These are phyloP conservation scores for Cylindrotheca closterium DNA, from an alignment of 108 stramenopile genomes.

Conservation along the genomic window DNA sequence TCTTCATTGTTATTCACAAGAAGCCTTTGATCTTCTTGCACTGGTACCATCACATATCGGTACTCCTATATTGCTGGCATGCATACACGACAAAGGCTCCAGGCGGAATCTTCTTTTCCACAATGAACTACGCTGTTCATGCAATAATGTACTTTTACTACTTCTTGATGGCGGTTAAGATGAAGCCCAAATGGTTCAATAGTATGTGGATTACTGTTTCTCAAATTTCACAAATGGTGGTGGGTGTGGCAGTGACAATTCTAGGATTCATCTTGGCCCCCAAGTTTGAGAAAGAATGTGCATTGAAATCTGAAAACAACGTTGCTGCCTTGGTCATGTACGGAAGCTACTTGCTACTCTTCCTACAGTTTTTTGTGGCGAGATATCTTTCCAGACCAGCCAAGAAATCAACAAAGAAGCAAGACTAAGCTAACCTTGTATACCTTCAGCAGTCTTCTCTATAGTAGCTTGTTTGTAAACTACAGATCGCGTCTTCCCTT, in stretches of 20 bases:
- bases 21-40: constrained; percentile 95
- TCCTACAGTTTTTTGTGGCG: constrained; percentile 82
- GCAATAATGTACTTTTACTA: constrained; percentile 99
- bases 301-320: constrained; percentile 70
- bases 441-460: not conserved
- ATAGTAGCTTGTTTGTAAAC: too few species aligned
- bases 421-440: not conserved
- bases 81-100: constrained; percentile 84
- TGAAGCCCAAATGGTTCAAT: constrained; percentile 79
- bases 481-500: constrained; percentile 35
- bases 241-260: constrained; percentile 75
- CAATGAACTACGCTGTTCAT: constrained; percentile 98
- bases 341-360: constrained; percentile 80
- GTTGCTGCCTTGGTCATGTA: constrained; percentile 87
- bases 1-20: constrained; percentile 96
- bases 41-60: constrained; percentile 98
- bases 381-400: constrained; percentile 49
- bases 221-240: constrained; percentile 94
- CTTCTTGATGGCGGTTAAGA: constrained; percentile 88
- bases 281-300: constrained; percentile 45
- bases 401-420: constrained; percentile 16
- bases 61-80: constrained; percentile 95
- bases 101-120: constrained; percentile 91
- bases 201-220: constrained; percentile 79
- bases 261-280: constrained; percentile 8